Evolutionary conservation across 2,329 filamentous ascomycete genomes (phyloP).

Genomic region (Lasiodiplodia citricola): DNA sequence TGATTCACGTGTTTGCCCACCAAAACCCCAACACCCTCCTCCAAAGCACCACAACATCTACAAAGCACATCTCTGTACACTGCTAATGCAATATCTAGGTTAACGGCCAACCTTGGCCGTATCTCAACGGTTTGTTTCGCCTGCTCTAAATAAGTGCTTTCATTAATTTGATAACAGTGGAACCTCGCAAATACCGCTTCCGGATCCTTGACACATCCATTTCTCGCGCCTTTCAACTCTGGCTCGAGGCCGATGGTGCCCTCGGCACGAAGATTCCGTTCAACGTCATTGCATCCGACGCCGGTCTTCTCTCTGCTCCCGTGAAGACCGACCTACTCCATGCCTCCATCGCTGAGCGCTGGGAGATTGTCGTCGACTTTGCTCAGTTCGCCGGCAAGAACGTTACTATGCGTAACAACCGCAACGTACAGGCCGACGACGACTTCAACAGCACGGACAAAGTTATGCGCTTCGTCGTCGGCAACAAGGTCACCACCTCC

Average conservation of each 20-base stretch:
- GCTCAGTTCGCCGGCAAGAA: conserved; percentile 55
- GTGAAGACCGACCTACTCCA: conserved; percentile 50
- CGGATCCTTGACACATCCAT: conserved; percentile 59
- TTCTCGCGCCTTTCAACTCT: conserved; percentile 56
- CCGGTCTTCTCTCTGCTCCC: conserved; percentile 56
- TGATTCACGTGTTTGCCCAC: too few relatives aligned
- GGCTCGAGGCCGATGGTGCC: conserved; percentile 46
- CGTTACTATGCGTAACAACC: conserved; percentile 52
- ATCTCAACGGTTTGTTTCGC: conserved; percentile 40
- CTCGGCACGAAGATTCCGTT: conserved; percentile 50
- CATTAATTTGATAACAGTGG: conserved; percentile 42
- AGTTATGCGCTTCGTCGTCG: conserved; percentile 53
- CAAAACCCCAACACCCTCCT: too few relatives aligned
- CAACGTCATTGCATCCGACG: conserved; percentile 60
- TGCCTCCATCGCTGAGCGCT: conserved; percentile 63
- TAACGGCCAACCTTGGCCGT: conserved; percentile 66
- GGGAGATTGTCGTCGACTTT: conserved; percentile 65
- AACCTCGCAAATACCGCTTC: conserved; percentile 66
- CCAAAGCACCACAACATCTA: too few relatives aligned
- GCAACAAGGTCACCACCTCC: conserved; percentile 34
- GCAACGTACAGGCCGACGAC: conserved; percentile 50
- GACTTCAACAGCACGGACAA: conserved; percentile 56
- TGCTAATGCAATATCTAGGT: conserved; percentile 32
- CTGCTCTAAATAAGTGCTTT: too few relatives aligned
- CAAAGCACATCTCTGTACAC: background rate